Percentiles rank a stretch among this genome's conserved stretches.
Conservation (phyloP, 495 filamentous ascomycete genomes). For the Annulohypoxylon bovei region DNA sequence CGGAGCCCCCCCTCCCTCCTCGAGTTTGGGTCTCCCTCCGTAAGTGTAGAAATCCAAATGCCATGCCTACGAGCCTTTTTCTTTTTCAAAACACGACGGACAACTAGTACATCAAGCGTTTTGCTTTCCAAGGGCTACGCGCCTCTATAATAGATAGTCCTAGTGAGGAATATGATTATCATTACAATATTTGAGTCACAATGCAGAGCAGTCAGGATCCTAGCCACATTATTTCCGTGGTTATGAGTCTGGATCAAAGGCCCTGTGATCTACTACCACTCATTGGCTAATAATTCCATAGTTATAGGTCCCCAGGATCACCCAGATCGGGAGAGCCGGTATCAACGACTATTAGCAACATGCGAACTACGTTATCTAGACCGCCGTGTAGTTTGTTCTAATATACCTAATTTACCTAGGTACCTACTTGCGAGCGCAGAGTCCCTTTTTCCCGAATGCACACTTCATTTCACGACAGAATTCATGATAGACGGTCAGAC, state of each 20-base stretch:
- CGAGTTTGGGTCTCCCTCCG: background rate
- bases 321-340: background rate
- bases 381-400: background rate
- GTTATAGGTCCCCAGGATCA: background rate
- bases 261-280: background rate
- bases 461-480: slow-evolving; percentile 1
- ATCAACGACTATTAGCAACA: background rate
- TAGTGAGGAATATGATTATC: background rate
- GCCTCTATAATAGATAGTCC: background rate
- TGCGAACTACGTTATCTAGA: background rate
- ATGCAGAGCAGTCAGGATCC: slow-evolving; percentile 15
- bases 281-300: background rate
- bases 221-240: background rate
- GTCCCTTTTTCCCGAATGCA: background rate
- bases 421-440: background rate
- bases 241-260: background rate
- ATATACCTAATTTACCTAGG: background rate
- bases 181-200: background rate
- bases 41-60: background rate
- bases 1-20: background rate
- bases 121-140: background rate
- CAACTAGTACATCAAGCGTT: background rate
- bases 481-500: background rate
- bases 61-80: background rate
- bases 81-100: background rate